Conservation (phyloP, 768 basidiomycete genomes). For the Steccherinum ochraceum region DNA sequence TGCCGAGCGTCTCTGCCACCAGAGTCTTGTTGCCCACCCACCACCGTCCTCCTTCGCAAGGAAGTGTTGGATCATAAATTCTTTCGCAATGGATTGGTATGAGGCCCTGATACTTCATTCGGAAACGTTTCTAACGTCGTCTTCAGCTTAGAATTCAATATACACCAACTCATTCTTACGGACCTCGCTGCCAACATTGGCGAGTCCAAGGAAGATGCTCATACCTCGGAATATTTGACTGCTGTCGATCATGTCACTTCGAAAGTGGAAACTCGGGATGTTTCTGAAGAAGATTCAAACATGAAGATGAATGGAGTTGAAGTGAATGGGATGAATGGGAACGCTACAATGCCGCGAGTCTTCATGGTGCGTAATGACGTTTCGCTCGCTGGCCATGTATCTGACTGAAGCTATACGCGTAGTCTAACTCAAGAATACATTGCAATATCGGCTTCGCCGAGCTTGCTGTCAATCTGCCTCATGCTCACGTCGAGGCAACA, state of each 20-base stretch:
- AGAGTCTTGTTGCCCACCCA: too few relatives aligned
- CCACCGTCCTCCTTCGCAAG: too few relatives aligned
- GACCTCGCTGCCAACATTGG: slow-evolving; percentile 62
- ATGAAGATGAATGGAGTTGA: slow-evolving; percentile 1
- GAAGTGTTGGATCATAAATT: too few relatives aligned
- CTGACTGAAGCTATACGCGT: background rate
- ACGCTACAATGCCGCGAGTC: slow-evolving; percentile 24
- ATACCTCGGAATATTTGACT: slow-evolving; percentile 29
- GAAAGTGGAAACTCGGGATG: slow-evolving; percentile 43
- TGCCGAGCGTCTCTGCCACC: too few relatives aligned
- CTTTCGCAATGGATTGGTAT: too few relatives aligned
- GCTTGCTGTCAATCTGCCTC: slow-evolving; percentile 59
- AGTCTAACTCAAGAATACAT: slow-evolving; percentile 70
- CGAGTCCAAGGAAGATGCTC: slow-evolving; percentile 31
- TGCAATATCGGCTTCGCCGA: slow-evolving; percentile 84
- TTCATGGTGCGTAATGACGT: slow-evolving; percentile 50
- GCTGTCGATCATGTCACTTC: slow-evolving; percentile 56
- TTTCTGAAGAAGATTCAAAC: slow-evolving; percentile 1
- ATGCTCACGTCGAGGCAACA: slow-evolving; percentile 42
- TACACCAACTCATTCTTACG: slow-evolving; percentile 67
- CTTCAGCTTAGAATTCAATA: slow-evolving; percentile 72
- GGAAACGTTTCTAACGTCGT: too few relatives aligned
- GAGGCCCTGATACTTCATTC: too few relatives aligned
- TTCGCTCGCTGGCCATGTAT: background rate
- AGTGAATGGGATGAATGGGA: slow-evolving; percentile 17